Evolutionary conservation across 192 early-diverging fungal genomes (phyloP).

Genomic region (Entomortierella parvispora): DNA sequence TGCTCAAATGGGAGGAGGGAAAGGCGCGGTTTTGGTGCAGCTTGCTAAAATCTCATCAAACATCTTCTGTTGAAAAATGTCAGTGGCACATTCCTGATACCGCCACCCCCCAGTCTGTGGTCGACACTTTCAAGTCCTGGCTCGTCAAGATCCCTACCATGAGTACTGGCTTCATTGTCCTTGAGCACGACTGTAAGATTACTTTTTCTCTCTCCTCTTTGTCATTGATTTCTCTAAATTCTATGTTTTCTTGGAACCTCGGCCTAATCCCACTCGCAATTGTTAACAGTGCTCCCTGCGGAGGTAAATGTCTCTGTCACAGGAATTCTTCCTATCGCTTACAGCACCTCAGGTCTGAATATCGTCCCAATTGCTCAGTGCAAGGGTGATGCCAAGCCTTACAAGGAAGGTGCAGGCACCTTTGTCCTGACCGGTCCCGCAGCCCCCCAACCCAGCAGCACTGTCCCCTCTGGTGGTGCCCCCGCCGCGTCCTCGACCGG

Average conservation of each 20-base stretch:
- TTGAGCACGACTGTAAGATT: constrained; percentile 54
- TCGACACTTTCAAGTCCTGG: constrained; percentile 41
- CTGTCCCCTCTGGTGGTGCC: constrained; percentile 62
- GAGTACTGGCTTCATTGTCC: constrained; percentile 47
- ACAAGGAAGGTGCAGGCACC: constrained; percentile 40
- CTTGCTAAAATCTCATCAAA: too few relatives aligned
- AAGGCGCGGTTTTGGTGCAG: too few relatives aligned
- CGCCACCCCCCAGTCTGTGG: not conserved
- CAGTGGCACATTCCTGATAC: not conserved
- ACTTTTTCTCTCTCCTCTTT: constrained; percentile 64
- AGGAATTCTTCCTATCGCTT: constrained; percentile 27
- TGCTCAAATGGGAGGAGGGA: too few relatives aligned
- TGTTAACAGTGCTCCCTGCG: constrained; percentile 47
- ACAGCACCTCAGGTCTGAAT: constrained; percentile 7
- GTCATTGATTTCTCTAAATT: constrained; percentile 18
- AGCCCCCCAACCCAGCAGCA: constrained; percentile 1
- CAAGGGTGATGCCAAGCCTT: constrained; percentile 39
- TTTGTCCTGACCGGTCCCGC: constrained; percentile 56
- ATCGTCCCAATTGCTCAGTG: constrained; percentile 49
- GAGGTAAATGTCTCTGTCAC: constrained; percentile 58
- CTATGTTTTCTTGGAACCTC: constrained; percentile 83
- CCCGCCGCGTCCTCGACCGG: constrained; percentile 76
- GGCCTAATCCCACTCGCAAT: too few relatives aligned
- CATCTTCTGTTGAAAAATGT: too few relatives aligned
- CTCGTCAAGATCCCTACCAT: constrained; percentile 32